A percentile compares a stretch with the other conserved stretches of the same genome.
Evolutionary conservation across 2,329 filamentous ascomycete species (phyloP).

Genomic region (Epichloe brachyelytri): DNA sequence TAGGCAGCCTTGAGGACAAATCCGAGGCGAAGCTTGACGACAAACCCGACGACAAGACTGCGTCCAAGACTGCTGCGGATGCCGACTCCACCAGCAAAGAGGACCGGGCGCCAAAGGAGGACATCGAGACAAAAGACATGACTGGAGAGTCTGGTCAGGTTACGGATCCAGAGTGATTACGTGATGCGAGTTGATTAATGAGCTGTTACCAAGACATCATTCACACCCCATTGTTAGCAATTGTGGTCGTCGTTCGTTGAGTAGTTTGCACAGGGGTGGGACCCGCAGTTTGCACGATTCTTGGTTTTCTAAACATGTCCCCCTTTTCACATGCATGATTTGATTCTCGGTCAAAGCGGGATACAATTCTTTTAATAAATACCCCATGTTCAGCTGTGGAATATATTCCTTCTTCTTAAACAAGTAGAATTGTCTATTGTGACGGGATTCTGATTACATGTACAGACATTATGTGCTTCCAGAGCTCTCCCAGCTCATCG

Average conservation of each 20-base stretch:
- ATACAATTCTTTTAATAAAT: no score
- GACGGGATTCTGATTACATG: no score
- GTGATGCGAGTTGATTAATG: neutral
- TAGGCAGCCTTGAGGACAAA: neutral
- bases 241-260: neutral
- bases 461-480: no score
- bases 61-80: neutral
- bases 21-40: neutral
- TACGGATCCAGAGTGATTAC: slow-evolving; percentile 3
- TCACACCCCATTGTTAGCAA: neutral
- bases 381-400: no score
- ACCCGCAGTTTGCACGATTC: neutral
- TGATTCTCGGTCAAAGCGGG: neutral
- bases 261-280: neutral
- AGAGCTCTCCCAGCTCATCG: neutral
- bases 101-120: neutral
- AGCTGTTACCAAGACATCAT: neutral
- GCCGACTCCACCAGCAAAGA: neutral
- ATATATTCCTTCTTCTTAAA: no score
- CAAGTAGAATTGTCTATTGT: no score
- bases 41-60: neutral
- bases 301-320: no score
- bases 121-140: slow-evolving; percentile 4
- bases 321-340: neutral
- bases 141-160: slow-evolving; percentile 2